Base-by-base conservation (phyloP, 202 grass and related monocot species). In the Digitaria exilis region DNA sequence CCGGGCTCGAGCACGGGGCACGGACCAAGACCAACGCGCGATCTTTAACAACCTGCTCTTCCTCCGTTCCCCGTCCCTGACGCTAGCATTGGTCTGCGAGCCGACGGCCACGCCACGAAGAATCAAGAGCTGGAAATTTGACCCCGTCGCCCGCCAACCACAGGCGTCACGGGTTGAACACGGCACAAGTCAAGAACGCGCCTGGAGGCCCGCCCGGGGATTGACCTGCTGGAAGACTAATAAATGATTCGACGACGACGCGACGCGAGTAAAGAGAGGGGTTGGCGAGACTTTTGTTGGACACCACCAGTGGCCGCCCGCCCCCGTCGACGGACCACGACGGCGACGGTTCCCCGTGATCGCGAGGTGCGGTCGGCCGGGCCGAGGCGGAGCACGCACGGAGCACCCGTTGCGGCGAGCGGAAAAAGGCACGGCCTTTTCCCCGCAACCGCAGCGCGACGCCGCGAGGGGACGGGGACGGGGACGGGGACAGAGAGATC, bases 141-240 rank as follows among this genome's bases (percentile, higher is more conserved):
- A 46, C 78, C 71, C 2, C 11, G 2, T 37, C 25, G 35, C 29
- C 59, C 45, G 72, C 56, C 65, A n/a, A 71, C 66, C 79, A n/a
- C 52, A 74, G 73, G 49, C 16, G 88, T 83, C 84, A 86, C 88
- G 84, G 80, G 84, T 17, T 32, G 57, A 51, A 32, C 69, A 87
- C 80, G 80, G 88, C 88, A 80, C 60, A 3, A 8, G 80, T 83
- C 75, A 87, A 86, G 84, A 83, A 7, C 69, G 28, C 29, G 80
- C 34, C 58, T 39, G 18, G 65, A 42, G 9, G 61, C 13, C 24
- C 3, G 68, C n/a, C n/a, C n/a, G 57, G 69, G 57, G 69, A 84
- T 87, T 86, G 88, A 90, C 84, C 75, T 46, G 69, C 80, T 46
- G 69, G 63, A 67, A 54, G 74, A 70, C 32, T 37, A 84, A 83